Percentiles rank a stretch among this genome's conserved stretches.
phyloP scores from a whole-genome alignment of 305 asterid genomes.

The Solanum hybrid region DNA sequence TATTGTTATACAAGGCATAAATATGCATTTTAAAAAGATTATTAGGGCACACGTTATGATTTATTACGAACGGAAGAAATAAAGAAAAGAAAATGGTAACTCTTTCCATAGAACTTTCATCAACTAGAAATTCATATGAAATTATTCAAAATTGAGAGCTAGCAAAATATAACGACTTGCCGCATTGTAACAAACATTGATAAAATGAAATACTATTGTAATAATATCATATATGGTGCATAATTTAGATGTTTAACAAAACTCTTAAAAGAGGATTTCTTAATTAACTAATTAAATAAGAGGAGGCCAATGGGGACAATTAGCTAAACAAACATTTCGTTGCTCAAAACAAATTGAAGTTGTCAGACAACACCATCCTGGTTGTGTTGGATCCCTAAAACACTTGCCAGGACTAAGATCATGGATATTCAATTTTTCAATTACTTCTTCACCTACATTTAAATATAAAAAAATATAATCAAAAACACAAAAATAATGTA shows the following conservation, averaged over 20 bases:
- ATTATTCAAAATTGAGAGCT: not conserved
- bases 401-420: not conserved
- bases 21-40: not conserved
- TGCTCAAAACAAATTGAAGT: not conserved
- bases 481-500: too few relatives aligned
- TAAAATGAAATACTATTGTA: not conserved
- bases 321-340: not conserved
- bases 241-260: not conserved
- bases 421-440: not conserved
- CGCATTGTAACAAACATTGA: not conserved
- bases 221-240: not conserved
- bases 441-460: not conserved
- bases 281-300: not conserved
- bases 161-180: not conserved
- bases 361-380: not conserved
- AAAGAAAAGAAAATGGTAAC: not conserved
- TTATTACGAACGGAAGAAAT: not conserved
- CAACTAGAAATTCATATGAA: not conserved
- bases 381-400: not conserved
- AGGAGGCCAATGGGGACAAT: not conserved
- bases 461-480: not conserved
- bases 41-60: not conserved
- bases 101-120: not conserved
- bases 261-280: not conserved
- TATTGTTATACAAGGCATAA: not conserved